These are phyloP conservation scores for Sporisorium reilianum DNA, from an alignment of 1,284 basidiomycete genomes.

Conservation along the genomic window DNA sequence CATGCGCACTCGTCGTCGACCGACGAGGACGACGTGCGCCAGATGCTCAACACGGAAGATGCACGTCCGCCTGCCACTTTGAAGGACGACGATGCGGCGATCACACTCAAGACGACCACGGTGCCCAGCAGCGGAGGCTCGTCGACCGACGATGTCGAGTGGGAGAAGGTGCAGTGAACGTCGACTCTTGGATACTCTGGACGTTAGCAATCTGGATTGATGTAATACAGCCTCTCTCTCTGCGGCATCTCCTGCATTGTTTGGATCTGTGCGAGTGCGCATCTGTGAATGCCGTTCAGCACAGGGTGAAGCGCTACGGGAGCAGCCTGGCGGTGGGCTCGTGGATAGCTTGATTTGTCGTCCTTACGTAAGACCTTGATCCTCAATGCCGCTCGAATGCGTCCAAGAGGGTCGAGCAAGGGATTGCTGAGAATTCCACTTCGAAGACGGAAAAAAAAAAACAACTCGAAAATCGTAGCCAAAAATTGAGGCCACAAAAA, in stretches of 20 bases:
- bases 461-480: background rate
- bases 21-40: conserved; percentile 21
- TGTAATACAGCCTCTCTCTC: background rate
- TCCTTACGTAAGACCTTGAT: no score
- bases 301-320: no score
- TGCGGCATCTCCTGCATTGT: background rate
- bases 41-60: conserved; percentile 27
- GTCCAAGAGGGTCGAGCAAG: no score
- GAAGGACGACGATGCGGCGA: conserved; percentile 15
- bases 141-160: conserved; percentile 40
- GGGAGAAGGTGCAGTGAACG: conserved; percentile 53
- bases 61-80: conserved; percentile 25
- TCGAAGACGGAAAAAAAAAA: no score
- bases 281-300: no score
- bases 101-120: conserved; percentile 38
- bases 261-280: no score
- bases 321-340: no score
- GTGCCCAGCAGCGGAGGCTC: conserved; percentile 38
- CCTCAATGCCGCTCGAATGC: no score
- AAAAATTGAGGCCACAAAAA: conserved; percentile 13
- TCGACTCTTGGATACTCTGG: background rate
- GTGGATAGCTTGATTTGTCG: no score
- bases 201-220: background rate
- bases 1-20: conserved; percentile 16
- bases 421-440: no score